Percentiles rank a stretch among this genome's conserved stretches.
Evolutionary conservation across 495 filamentous ascomycete genomes (phyloP).

Genomic region (Annulohypoxylon nitens): DNA sequence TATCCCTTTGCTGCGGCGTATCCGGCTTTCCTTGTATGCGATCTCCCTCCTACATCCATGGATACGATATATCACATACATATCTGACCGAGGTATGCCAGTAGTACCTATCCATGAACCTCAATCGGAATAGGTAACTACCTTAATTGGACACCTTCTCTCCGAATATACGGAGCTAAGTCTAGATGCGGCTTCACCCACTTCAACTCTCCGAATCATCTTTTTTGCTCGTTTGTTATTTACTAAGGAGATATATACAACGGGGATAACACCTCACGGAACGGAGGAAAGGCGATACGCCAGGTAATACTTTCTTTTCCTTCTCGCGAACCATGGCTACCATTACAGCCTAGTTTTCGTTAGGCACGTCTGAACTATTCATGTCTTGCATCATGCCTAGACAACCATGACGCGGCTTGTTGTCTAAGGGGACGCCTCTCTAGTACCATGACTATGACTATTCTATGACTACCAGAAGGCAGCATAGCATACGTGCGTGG

Average conservation of each 20-base stretch:
- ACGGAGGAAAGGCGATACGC: background rate
- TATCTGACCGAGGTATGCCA: background rate
- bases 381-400: conserved; percentile 40
- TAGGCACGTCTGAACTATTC: conserved; percentile 18
- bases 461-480: conserved; percentile 6
- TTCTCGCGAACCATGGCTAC: background rate
- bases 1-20: conserved; percentile 4
- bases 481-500: conserved; percentile 13
- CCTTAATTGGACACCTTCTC: conserved; percentile 3
- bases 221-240: background rate
- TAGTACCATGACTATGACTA: conserved; percentile 9
- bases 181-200: background rate
- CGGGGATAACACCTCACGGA: background rate
- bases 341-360: background rate
- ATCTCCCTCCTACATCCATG: background rate
- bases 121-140: conserved; percentile 6
- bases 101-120: background rate
- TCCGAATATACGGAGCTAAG: conserved; percentile 9
- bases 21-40: conserved; percentile 13
- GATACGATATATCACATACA: background rate
- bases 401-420: conserved; percentile 41
- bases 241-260: background rate
- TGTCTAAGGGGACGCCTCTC: conserved; percentile 19
- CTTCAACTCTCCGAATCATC: background rate
- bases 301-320: background rate